These are phyloP conservation scores for Eustoma russellianum DNA, from an alignment of 257 asterid genomes.

Conservation along the genomic window DNA sequence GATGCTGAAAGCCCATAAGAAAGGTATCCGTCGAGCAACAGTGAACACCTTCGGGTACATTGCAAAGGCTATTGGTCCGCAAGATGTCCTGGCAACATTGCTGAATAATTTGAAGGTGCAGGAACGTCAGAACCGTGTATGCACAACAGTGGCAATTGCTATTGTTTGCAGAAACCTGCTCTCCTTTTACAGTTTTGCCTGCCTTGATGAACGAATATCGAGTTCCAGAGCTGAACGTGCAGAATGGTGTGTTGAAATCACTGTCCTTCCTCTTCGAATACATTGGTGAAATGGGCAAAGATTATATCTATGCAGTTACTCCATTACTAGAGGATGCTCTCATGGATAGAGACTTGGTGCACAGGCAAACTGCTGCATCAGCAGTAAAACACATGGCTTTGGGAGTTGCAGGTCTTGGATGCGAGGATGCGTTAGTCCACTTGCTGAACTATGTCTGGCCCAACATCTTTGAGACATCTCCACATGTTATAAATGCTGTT, in stretches of 20 bases:
- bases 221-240: conserved; percentile 89
- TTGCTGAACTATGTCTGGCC: conserved; percentile 87
- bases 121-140: conserved; percentile 86
- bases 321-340: conserved; percentile 87
- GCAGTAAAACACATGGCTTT: conserved; percentile 89
- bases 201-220: conserved; percentile 87
- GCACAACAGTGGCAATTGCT: conserved; percentile 95
- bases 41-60: conserved; percentile 85
- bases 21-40: conserved; percentile 86
- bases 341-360: conserved; percentile 88
- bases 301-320: conserved; percentile 84
- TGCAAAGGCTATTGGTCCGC: conserved; percentile 88
- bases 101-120: conserved; percentile 85
- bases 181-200: conserved; percentile 79
- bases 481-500: conserved; percentile 82
- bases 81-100: conserved; percentile 80
- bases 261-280: conserved; percentile 80
- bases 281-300: conserved; percentile 93
- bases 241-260: conserved; percentile 83
- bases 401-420: conserved; percentile 87
- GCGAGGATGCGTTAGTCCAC: conserved; percentile 81
- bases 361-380: conserved; percentile 84
- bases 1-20: conserved; percentile 94
- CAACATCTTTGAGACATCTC: conserved; percentile 80
- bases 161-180: conserved; percentile 91